phyloP scores from a whole-genome alignment of 2,329 filamentous ascomycete genomes.

The Stachybotrys echinatus region DNA sequence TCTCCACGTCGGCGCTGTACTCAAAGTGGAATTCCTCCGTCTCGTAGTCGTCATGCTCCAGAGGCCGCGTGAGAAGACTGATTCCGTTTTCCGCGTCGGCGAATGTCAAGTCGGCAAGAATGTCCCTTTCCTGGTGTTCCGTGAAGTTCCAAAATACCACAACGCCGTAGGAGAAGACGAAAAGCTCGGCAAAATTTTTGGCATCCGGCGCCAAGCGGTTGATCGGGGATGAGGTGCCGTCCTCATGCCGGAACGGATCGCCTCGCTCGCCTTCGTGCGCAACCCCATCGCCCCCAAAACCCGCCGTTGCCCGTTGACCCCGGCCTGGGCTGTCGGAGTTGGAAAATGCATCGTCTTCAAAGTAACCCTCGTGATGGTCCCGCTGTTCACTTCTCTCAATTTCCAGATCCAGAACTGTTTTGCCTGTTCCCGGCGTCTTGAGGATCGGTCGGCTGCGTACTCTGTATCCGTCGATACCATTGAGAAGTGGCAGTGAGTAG shows the following conservation, averaged over 20 bases:
- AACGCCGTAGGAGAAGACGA: conserved; percentile 94
- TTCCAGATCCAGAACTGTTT: conserved; percentile 87
- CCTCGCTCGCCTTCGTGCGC: conserved; percentile 21
- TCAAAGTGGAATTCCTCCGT: conserved; percentile 99
- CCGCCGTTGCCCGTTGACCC: conserved; percentile 18
- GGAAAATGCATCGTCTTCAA: conserved; percentile 64
- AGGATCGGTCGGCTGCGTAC: conserved; percentile 85
- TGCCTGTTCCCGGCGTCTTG: conserved; percentile 83
- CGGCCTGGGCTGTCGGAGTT: conserved; percentile 22
- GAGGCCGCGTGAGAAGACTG: conserved; percentile 70
- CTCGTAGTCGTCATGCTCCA: conserved; percentile 88
- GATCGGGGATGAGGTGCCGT: conserved; percentile 43
- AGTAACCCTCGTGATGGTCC: conserved; percentile 88
- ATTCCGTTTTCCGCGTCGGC: conserved; percentile 60
- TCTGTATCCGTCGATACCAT: conserved; percentile 80
- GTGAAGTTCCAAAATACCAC: conserved; percentile 99
- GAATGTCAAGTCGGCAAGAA: conserved; percentile 91
- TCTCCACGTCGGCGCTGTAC: conserved; percentile 79
- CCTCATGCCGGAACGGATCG: conserved; percentile 23
- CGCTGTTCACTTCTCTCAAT: conserved; percentile 89
- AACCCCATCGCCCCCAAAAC: conserved; percentile 24
- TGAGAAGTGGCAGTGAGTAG: conserved; percentile 85
- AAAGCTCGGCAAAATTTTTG: conserved; percentile 87
- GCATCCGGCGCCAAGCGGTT: conserved; percentile 63
- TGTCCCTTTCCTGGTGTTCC: conserved; percentile 91